Base-by-base conservation (phyloP, 371 early-diverging fungal species). In the Mortierella sp. region DNA sequence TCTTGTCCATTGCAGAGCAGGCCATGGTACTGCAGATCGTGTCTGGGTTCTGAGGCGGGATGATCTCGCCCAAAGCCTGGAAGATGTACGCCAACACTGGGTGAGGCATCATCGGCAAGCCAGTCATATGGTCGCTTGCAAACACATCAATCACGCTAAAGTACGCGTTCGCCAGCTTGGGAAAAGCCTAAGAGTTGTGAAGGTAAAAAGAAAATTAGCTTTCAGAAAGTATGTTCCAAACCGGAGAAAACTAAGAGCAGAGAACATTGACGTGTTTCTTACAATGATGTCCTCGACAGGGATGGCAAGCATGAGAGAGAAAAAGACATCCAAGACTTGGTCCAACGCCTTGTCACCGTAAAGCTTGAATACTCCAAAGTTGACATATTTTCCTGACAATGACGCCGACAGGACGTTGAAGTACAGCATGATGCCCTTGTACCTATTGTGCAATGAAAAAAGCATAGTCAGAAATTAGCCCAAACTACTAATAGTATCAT, bases 311-410 rank as follows among this genome's bases (percentile, higher is more conserved):
- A 96, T 91, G 65, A 98, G 88, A 81, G 94, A 93, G 75, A 95
- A 94, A 65, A 93, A 88, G 46, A 94, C 90, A 8, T 90, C 88
- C 55, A 96, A 89, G 10, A 95, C 95, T 14, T 93, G 90, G 43
- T 93, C 94, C 68, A 97, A 89, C 2, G 97, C 94, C 21, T 93
- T 93, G 85, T 98, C 98, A 71, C 94, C 94, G 80, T 98, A 98
- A 44, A 98, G 89, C 80, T 93, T 94, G 88, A 97, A 96, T n/a
- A 98, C 96, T 4, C 97, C 97, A 90, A 98, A 96, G 71, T 96
- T 96, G 75, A 96, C 95, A 83, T 97, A 98, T 71, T 94, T 92
- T 60, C 98, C 98, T 8, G 92, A 90, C 6, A 97, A 87, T 44
- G 96, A 91, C 12, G 92, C 92, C 38, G 91, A 89, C 76, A 97